phyloP scores from a whole-genome alignment of 2,329 filamentous ascomycete genomes.

The Salinomyces thailandicus region DNA sequence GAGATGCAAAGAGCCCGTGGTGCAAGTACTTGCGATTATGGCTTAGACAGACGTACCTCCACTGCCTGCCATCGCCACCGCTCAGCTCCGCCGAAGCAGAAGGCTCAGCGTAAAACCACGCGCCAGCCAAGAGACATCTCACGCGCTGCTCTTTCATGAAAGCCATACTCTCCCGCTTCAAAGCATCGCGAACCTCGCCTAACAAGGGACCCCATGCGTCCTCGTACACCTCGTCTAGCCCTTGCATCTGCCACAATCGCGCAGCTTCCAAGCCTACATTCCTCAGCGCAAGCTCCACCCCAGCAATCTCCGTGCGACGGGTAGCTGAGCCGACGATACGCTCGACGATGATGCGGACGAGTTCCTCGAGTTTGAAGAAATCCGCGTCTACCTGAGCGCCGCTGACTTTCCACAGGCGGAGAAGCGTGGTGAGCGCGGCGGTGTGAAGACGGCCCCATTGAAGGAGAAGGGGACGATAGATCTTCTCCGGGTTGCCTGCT shows the following conservation, averaged over 20 bases:
- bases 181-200: conserved; percentile 76
- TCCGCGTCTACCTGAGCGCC: conserved; percentile 67
- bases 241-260: conserved; percentile 83
- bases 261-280: conserved; percentile 72
- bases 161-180: conserved; percentile 81
- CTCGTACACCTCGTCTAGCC: conserved; percentile 83
- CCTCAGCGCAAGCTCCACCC: conserved; percentile 79
- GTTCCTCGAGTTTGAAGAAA: conserved; percentile 85
- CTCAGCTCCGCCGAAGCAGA: conserved; percentile 33
- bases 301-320: conserved; percentile 71
- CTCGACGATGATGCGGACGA: conserved; percentile 81
- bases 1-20: conserved; percentile 65
- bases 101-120: conserved; percentile 67
- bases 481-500: conserved; percentile 67
- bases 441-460: conserved; percentile 91
- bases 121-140: conserved; percentile 74
- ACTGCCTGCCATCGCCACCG: conserved; percentile 27
- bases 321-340: conserved; percentile 75
- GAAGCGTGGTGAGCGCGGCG: conserved; percentile 73
- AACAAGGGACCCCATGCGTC: conserved; percentile 90
- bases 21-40: conserved; percentile 86
- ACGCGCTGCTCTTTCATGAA: conserved; percentile 97
- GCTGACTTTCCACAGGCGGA: conserved; percentile 85
- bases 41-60: conserved; percentile 79
- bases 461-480: conserved; percentile 77